phyloP scores from a whole-genome alignment of 495 filamentous ascomycete genomes.

The Penicillium riverlandense region DNA sequence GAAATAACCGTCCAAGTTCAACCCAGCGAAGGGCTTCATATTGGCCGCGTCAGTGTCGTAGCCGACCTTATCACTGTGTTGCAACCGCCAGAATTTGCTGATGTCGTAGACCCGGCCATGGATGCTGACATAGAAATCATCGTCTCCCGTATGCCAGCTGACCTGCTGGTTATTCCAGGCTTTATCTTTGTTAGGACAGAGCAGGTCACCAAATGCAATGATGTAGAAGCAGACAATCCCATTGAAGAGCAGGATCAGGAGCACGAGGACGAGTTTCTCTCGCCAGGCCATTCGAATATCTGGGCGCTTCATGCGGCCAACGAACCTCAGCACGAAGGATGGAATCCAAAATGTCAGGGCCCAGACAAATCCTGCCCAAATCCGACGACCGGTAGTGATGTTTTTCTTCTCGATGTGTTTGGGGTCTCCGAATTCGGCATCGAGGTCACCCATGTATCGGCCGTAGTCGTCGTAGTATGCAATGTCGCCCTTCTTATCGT shows the following conservation, averaged over 20 bases:
- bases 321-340: constrained; percentile 66
- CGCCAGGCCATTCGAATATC: constrained; percentile 97
- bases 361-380: constrained; percentile 82
- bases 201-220: constrained; percentile 70
- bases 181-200: constrained; percentile 90
- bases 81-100: constrained; percentile 70
- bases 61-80: constrained; percentile 64
- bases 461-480: constrained; percentile 56
- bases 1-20: constrained; percentile 80
- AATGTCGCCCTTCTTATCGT: constrained; percentile 62
- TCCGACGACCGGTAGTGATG: constrained; percentile 53
- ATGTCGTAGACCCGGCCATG: constrained; percentile 91
- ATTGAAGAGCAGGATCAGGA: constrained; percentile 79
- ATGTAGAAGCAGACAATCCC: constrained; percentile 87
- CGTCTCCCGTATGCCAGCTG: constrained; percentile 54
- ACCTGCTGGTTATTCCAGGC: constrained; percentile 76
- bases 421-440: constrained; percentile 67
- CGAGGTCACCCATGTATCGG: constrained; percentile 51
- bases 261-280: constrained; percentile 80
- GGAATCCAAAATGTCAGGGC: constrained; percentile 90
- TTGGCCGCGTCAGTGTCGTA: constrained; percentile 50
- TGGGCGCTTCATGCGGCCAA: constrained; percentile 95
- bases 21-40: constrained; percentile 73
- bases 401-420: constrained; percentile 69
- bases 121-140: constrained; percentile 85